Evolutionary conservation across 495 filamentous ascomycete genomes (phyloP).

Genomic region (Aspergillus cavernicola): DNA sequence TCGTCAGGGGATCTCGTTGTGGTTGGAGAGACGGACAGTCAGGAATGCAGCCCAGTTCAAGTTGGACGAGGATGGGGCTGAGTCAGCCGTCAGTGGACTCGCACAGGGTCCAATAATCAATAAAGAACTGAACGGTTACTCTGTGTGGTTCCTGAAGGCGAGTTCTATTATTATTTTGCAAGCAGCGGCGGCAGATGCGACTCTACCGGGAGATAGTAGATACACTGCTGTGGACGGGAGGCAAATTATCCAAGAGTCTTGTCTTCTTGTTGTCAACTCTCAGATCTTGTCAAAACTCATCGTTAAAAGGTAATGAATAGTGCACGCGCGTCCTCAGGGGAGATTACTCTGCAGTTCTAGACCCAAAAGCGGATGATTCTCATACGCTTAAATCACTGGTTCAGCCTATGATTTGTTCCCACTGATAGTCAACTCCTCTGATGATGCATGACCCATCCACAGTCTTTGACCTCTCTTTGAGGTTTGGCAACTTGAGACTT

Average conservation of each 20-base stretch:
- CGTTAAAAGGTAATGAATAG: constrained; percentile 1
- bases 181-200: background rate
- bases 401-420: constrained; percentile 21
- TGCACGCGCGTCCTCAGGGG: constrained; percentile 26
- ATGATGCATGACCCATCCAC: no score
- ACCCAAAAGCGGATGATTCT: constrained; percentile 30
- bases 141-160: no score
- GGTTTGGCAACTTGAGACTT: no score
- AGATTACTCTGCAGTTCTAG: constrained; percentile 19
- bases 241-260: constrained; percentile 4
- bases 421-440: constrained; percentile 11
- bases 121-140: background rate
- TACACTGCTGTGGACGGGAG: no score
- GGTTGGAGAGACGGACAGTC: constrained; percentile 26
- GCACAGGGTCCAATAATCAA: background rate
- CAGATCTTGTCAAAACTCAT: background rate
- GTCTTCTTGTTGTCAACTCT: background rate
- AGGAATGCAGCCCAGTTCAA: constrained; percentile 19
- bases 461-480: no score
- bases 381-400: constrained; percentile 11
- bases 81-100: constrained; percentile 20
- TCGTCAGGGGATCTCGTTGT: constrained; percentile 17
- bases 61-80: constrained; percentile 6
- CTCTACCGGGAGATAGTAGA: no score
- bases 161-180: background rate